A percentile compares a stretch with the other conserved stretches of the same genome.
Conservation (phyloP, 23 red algal species). For the Gracilaria gracilis region DNA sequence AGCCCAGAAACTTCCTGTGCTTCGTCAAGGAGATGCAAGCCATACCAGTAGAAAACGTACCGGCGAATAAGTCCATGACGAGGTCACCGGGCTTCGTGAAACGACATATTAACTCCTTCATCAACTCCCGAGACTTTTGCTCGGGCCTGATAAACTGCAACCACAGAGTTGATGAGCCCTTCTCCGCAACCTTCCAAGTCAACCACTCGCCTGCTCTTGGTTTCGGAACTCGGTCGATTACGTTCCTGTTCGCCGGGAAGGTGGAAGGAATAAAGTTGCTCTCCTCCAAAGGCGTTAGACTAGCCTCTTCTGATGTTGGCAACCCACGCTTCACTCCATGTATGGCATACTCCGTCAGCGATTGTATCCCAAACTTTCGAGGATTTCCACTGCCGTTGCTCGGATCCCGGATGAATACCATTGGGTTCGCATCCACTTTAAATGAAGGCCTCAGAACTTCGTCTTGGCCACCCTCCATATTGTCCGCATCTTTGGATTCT, state of each 20-base stretch:
- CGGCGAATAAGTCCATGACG: slow-evolving; percentile 32
- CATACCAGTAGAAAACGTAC: slow-evolving; percentile 8
- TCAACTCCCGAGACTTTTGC: slow-evolving; percentile 7
- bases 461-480: no score
- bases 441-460: no score
- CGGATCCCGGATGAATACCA: no score
- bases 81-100: slow-evolving; percentile 26
- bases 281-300: not conserved
- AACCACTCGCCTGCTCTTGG: slow-evolving; percentile 4
- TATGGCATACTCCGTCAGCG: not conserved
- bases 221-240: not conserved
- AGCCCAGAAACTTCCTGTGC: slow-evolving; percentile 16
- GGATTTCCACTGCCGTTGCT: no score
- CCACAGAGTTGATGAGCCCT: not conserved
- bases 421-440: no score
- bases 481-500: no score
- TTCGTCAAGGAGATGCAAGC: slow-evolving; percentile 1
- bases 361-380: no score
- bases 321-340: slow-evolving; percentile 5
- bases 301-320: not conserved
- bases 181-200: not conserved
- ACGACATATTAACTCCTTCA: slow-evolving; percentile 36
- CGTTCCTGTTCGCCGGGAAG: slow-evolving; percentile 17
- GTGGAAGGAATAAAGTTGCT: slow-evolving; percentile 38
- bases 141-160: not conserved